phyloP scores from a whole-genome alignment of 2,329 filamentous ascomycete species.

The Colletotrichum magnum region DNA sequence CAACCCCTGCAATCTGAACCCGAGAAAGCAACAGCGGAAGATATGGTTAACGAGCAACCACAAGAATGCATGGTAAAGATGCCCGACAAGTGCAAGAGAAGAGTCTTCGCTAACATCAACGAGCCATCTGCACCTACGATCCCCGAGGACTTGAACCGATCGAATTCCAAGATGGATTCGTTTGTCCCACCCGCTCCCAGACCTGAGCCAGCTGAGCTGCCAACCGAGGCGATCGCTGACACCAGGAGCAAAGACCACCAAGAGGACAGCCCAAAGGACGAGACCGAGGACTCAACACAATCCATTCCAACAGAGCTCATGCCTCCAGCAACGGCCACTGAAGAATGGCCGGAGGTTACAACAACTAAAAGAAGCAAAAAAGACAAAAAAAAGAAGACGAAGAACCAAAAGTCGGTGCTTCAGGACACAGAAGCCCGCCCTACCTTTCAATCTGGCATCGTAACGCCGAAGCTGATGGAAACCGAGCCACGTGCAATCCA shows the following conservation, averaged over 20 bases:
- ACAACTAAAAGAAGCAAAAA: constrained; percentile 49
- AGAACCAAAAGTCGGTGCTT: constrained; percentile 38
- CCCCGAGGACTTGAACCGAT: background rate
- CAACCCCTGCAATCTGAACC: background rate
- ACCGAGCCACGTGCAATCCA: background rate
- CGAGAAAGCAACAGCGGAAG: background rate
- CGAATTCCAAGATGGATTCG: background rate
- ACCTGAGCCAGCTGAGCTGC: no score
- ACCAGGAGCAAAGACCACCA: no score
- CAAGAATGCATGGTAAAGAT: constrained; percentile 40
- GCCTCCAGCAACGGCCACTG: background rate
- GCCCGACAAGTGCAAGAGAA: constrained; percentile 51
- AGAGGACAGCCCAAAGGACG: background rate
- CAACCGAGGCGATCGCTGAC: no score
- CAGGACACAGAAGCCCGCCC: constrained; percentile 5
- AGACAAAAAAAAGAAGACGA: constrained; percentile 54
- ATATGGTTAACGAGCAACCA: constrained; percentile 2
- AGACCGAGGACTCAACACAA: background rate
- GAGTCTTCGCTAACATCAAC: background rate
- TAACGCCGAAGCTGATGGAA: background rate
- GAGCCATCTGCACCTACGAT: background rate
- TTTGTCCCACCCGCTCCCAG: no score
- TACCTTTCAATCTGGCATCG: background rate
- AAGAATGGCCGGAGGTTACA: constrained; percentile 19
- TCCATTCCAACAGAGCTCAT: background rate